These are phyloP conservation scores for Ceratobasidium sp. DNA, from an alignment of 1,284 basidiomycete species.

Conservation along the genomic window DNA sequence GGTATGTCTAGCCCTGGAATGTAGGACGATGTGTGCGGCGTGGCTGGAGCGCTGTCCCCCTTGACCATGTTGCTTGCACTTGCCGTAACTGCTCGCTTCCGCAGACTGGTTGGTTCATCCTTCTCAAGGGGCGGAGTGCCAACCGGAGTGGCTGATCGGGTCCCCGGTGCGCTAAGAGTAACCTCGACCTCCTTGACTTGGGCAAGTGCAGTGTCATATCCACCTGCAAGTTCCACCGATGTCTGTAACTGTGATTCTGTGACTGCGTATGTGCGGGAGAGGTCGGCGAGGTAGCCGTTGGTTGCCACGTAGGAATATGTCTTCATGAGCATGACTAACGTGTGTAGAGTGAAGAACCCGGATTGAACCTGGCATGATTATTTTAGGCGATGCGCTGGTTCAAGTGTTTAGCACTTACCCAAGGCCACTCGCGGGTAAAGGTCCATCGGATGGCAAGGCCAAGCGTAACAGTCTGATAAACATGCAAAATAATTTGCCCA, in stretches of 20 bases:
- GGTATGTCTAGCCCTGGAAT: slow-evolving; percentile 33
- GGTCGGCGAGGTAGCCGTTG: slow-evolving; percentile 84
- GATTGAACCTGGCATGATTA: slow-evolving; percentile 85
- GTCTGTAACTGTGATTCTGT: slow-evolving; percentile 53
- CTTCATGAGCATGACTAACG: slow-evolving; percentile 93
- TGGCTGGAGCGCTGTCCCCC: slow-evolving; percentile 15
- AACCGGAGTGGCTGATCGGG: slow-evolving; percentile 35
- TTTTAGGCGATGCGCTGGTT: slow-evolving; percentile 79
- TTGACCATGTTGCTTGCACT: slow-evolving; percentile 42
- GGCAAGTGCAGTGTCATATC: slow-evolving; percentile 51
- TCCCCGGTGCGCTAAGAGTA: not conserved
- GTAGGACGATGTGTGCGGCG: slow-evolving; percentile 36
- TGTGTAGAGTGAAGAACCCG: slow-evolving; percentile 93
- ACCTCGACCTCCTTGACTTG: slow-evolving; percentile 50
- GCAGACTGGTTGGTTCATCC: slow-evolving; percentile 8
- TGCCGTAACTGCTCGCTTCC: slow-evolving; percentile 39
- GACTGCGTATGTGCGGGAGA: slow-evolving; percentile 52
- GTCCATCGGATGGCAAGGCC: slow-evolving; percentile 83
- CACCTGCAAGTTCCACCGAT: slow-evolving; percentile 53
- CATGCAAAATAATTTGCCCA: slow-evolving; percentile 81
- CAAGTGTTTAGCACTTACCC: slow-evolving; percentile 18
- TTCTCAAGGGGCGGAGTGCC: slow-evolving; percentile 22
- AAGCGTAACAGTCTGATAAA: slow-evolving; percentile 77
- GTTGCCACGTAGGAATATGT: slow-evolving; percentile 94
- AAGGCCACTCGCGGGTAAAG: slow-evolving; percentile 64